These are phyloP conservation scores for Dactylellina drechsleri DNA, from an alignment of 2,329 filamentous ascomycete genomes.

Conservation along the genomic window DNA sequence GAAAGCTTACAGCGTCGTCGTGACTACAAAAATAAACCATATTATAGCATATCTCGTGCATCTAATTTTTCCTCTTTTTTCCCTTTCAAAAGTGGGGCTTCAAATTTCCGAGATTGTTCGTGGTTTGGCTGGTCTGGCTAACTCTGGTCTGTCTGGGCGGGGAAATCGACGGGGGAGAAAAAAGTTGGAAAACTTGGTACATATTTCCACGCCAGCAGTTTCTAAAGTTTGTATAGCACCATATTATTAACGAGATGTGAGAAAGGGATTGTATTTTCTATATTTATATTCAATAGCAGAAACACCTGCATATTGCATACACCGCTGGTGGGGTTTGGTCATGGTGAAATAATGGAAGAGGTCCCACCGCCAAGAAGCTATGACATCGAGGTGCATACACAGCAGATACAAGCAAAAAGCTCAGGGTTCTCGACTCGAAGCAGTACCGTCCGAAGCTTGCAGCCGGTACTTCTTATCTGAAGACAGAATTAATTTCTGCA, in stretches of 20 bases:
- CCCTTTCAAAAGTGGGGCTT: no score
- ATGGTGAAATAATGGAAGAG: background rate
- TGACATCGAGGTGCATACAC: constrained; percentile 14
- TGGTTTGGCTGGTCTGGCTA: no score
- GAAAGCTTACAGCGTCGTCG: no score
- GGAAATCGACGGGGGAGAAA: no score
- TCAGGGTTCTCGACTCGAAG: constrained; percentile 9
- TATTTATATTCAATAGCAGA: background rate
- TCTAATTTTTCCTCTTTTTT: no score
- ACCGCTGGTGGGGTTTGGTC: background rate
- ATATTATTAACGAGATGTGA: background rate
- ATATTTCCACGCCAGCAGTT: background rate
- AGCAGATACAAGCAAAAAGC: background rate
- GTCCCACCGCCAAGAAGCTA: background rate
- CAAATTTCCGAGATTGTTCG: no score
- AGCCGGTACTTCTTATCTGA: background rate
- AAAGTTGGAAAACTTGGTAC: no score
- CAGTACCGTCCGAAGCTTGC: background rate
- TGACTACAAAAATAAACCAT: no score
- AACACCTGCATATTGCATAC: background rate
- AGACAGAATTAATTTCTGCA: constrained; percentile 5
- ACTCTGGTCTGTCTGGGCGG: no score
- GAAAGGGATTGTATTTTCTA: background rate
- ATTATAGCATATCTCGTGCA: no score
- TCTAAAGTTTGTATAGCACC: background rate